A percentile compares a stretch with the other conserved stretches of the same genome.
Evolutionary conservation across 2,329 filamentous ascomycete species (phyloP).

Genomic region (Zelopaecilomyces penicillatus): DNA sequence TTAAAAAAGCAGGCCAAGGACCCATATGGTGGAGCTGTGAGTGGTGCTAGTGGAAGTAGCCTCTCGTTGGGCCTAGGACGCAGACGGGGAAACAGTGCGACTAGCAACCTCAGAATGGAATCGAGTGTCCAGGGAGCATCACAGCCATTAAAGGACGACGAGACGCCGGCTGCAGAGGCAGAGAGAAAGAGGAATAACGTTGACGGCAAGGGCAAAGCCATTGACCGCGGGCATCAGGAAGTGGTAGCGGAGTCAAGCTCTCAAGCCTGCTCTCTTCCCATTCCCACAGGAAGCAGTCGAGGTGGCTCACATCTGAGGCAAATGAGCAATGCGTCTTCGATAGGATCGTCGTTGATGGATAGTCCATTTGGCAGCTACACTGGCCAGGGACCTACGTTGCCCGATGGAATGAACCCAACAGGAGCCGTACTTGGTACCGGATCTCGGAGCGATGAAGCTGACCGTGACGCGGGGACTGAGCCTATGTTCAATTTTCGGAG

Average conservation of each 20-base stretch:
- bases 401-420: conserved; percentile 29
- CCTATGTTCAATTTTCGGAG: conserved; percentile 89
- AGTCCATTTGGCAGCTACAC: conserved; percentile 49
- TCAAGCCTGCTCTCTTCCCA: conserved; percentile 32
- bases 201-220: conserved; percentile 58
- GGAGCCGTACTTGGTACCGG: conserved; percentile 38
- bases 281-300: conserved; percentile 43
- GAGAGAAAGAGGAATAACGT: conserved; percentile 23
- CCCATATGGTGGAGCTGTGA: conserved; percentile 27
- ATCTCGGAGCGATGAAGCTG: conserved; percentile 38
- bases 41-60: conserved; percentile 52
- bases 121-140: conserved; percentile 40
- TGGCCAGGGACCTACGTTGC: conserved; percentile 23
- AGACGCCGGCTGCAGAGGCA: conserved; percentile 14
- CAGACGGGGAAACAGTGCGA: conserved; percentile 49
- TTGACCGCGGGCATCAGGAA: conserved; percentile 45
- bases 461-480: conserved; percentile 51
- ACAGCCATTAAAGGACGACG: conserved; percentile 17
- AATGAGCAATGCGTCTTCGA: conserved; percentile 79
- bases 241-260: conserved; percentile 19
- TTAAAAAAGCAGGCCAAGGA: conserved; percentile 50
- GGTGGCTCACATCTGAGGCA: conserved; percentile 68
- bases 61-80: conserved; percentile 53
- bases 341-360: conserved; percentile 67
- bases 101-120: conserved; percentile 52